Conservation (phyloP, 1,284 basidiomycete species). For the Athelia sp. region DNA sequence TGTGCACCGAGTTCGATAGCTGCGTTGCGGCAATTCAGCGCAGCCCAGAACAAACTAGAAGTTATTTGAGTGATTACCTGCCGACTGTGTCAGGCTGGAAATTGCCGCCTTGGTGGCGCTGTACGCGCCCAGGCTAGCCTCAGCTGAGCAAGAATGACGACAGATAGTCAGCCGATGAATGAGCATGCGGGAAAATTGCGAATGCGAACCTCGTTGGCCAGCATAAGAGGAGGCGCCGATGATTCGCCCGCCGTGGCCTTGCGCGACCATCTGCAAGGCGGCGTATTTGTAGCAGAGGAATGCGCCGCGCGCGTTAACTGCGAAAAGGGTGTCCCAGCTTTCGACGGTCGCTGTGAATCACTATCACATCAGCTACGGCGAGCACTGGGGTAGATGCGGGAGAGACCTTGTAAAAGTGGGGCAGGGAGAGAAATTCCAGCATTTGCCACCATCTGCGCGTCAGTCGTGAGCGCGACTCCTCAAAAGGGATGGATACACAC, state of each 20-base stretch:
- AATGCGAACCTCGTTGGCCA: constrained; percentile 12
- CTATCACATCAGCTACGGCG: background rate
- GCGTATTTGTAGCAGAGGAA: constrained; percentile 22
- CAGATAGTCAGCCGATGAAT: background rate
- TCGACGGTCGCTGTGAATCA: constrained; percentile 6
- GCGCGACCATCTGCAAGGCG: constrained; percentile 17
- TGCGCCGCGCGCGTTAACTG: constrained; percentile 14
- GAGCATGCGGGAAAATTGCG: background rate
- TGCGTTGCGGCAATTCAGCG: too few species aligned
- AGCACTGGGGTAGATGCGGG: background rate
- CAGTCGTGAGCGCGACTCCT: constrained; percentile 2
- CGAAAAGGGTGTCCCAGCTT: constrained; percentile 12
- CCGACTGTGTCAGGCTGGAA: constrained; percentile 21
- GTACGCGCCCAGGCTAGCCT: constrained; percentile 15
- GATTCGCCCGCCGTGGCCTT: constrained; percentile 19
- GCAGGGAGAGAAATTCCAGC: constrained; percentile 13
- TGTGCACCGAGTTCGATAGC: constrained; percentile 6
- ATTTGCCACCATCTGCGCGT: constrained; percentile 20
- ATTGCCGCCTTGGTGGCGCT: constrained; percentile 23
- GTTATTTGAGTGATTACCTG: constrained; percentile 13
- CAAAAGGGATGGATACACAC: background rate
- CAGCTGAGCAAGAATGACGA: constrained; percentile 9
- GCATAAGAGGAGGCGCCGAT: constrained; percentile 15
- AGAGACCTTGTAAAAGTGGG: constrained; percentile 10
- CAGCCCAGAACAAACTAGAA: background rate